phyloP scores from a whole-genome alignment of 2,329 filamentous ascomycete genomes.

The Colletotrichum sp. region DNA sequence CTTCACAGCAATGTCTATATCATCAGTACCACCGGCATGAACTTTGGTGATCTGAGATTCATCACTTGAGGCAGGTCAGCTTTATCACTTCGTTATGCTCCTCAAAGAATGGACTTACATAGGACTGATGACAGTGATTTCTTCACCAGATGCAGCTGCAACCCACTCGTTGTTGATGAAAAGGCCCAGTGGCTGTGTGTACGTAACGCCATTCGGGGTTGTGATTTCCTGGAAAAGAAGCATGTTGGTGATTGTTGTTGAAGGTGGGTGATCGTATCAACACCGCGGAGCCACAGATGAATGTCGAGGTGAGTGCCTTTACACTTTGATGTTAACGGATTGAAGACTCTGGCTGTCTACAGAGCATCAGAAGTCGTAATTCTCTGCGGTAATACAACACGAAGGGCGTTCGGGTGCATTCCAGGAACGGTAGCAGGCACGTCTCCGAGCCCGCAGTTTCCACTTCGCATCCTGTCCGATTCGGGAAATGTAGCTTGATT shows the following conservation, averaged over 20 bases:
- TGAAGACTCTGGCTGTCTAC: background rate
- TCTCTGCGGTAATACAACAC: too few species aligned
- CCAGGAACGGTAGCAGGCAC: background rate
- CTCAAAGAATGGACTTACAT: background rate
- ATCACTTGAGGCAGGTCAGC: background rate
- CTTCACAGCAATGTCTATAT: background rate
- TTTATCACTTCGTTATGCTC: rapidly evolving
- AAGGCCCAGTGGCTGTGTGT: background rate
- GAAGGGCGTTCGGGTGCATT: background rate
- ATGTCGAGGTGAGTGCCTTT: too few species aligned
- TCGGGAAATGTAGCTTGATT: background rate
- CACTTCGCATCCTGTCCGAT: background rate
- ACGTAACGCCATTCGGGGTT: background rate
- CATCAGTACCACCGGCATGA: background rate
- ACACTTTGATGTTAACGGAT: rapidly evolving
- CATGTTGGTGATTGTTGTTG: too few species aligned
- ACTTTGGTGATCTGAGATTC: background rate
- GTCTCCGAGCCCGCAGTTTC: background rate
- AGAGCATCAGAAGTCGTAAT: background rate
- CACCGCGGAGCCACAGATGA: too few species aligned
- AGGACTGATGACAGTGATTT: background rate
- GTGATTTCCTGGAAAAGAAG: background rate
- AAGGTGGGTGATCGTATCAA: too few species aligned
- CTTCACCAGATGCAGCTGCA: background rate
- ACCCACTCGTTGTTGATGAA: background rate